phyloP scores from a whole-genome alignment of 345 rosid species.

The Gossypium rotundifolium region DNA sequence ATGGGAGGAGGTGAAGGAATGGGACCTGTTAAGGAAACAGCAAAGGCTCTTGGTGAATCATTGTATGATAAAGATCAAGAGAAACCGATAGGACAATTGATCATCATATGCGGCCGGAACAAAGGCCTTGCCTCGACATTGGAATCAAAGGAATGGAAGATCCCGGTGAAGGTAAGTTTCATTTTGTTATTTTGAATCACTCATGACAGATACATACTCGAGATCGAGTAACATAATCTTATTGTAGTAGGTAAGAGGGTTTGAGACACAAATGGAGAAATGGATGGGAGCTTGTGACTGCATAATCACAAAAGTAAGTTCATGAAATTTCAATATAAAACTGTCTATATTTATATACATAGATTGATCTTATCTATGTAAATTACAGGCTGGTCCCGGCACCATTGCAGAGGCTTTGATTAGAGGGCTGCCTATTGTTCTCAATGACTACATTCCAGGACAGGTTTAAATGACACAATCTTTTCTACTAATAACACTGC shows the following conservation, averaged over 20 bases:
- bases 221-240: background rate
- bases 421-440: constrained; percentile 79
- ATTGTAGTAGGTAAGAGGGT: constrained; percentile 65
- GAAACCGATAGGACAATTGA: constrained; percentile 80
- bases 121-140: constrained; percentile 54
- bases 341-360: background rate
- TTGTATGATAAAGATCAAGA: constrained; percentile 45
- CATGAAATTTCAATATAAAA: background rate
- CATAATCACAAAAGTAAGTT: constrained; percentile 36
- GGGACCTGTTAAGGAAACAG: constrained; percentile 96
- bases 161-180: constrained; percentile 77
- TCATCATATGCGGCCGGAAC: constrained; percentile 89
- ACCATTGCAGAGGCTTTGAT: constrained; percentile 93
- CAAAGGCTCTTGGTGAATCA: constrained; percentile 58
- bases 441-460: constrained; percentile 95
- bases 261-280: constrained; percentile 89
- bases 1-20: constrained; percentile 99
- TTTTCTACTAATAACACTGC: background rate
- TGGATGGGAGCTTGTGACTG: constrained; percentile 99
- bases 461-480: constrained; percentile 41
- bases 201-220: background rate
- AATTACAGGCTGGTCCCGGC: constrained; percentile 87
- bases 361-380: background rate
- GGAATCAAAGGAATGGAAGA: constrained; percentile 65
- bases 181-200: constrained; percentile 33